These are phyloP conservation scores for Cercospora berteroae DNA, from an alignment of 2,329 filamentous ascomycete species.

Conservation along the genomic window DNA sequence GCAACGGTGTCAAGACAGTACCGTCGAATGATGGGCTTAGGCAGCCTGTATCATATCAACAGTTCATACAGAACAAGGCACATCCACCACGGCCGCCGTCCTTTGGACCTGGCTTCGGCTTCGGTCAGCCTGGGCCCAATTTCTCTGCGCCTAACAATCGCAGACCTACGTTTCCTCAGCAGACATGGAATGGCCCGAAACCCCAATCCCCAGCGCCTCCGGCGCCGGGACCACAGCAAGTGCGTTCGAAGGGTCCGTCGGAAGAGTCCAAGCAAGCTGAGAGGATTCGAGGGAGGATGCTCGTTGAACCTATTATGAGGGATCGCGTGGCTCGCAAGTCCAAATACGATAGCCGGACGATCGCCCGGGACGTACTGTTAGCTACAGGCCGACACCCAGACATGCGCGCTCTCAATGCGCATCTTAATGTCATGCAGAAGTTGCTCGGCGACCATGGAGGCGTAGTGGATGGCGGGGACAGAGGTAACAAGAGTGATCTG, in stretches of 20 bases:
- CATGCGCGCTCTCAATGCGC: slow-evolving; percentile 58
- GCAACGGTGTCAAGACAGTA: slow-evolving; percentile 9
- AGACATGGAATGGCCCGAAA: slow-evolving; percentile 7
- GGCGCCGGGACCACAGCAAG: slow-evolving; percentile 11
- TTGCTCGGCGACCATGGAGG: slow-evolving; percentile 40
- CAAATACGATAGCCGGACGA: slow-evolving; percentile 60
- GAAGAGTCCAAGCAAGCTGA: slow-evolving; percentile 33
- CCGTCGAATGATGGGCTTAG: slow-evolving; percentile 15
- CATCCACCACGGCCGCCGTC: slow-evolving; percentile 6
- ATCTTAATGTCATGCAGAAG: slow-evolving; percentile 48
- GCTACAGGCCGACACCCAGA: slow-evolving; percentile 61
- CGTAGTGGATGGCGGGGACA: slow-evolving; percentile 40
- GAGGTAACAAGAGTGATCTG: slow-evolving; percentile 47
- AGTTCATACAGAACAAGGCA: slow-evolving; percentile 16
- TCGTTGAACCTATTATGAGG: slow-evolving; percentile 48
- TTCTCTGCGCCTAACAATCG: not conserved
- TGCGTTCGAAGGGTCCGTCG: slow-evolving; percentile 29
- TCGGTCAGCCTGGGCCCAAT: not conserved
- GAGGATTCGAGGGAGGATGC: slow-evolving; percentile 36
- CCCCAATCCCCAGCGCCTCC: slow-evolving; percentile 12
- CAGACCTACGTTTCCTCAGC: slow-evolving; percentile 4
- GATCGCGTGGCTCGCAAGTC: slow-evolving; percentile 50
- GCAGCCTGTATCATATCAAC: slow-evolving; percentile 22
- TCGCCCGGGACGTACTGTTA: slow-evolving; percentile 63
- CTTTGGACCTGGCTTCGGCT: not conserved